Conservation (phyloP, 2,329 filamentous ascomycete genomes). For the Hypomyces perniciosus region DNA sequence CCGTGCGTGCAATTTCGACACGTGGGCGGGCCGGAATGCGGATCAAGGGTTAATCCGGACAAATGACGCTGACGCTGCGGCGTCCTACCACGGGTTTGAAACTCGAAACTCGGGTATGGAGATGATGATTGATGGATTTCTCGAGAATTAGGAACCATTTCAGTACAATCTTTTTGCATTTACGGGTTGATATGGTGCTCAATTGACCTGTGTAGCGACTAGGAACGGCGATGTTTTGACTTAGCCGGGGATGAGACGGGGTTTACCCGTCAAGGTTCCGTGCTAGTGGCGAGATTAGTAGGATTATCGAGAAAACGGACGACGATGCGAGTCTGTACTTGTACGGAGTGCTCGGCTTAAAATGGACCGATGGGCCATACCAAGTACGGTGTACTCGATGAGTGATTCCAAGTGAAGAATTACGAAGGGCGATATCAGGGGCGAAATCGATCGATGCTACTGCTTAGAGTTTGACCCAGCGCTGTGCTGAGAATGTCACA, state of each 20-base stretch:
- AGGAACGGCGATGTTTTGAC: slow-evolving; percentile 15
- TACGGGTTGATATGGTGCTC: not conserved
- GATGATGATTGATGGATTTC: not conserved
- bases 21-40: slow-evolving; percentile 4
- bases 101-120: not conserved
- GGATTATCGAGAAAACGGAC: not conserved
- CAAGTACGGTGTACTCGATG: too few relatives aligned
- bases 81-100: not conserved
- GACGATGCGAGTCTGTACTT: too few relatives aligned
- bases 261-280: slow-evolving; percentile 22
- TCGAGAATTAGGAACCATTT: not conserved
- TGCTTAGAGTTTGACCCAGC: too few relatives aligned
- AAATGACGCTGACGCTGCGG: not conserved
- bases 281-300: not conserved
- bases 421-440: too few relatives aligned
- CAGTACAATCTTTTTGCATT: not conserved
- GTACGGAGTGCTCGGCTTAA: too few relatives aligned
- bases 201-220: slow-evolving; percentile 1
- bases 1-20: slow-evolving; percentile 20
- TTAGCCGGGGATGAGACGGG: slow-evolving; percentile 25
- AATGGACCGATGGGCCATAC: too few relatives aligned
- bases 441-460: too few relatives aligned
- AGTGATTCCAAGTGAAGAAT: too few relatives aligned
- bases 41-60: slow-evolving; percentile 14
- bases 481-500: too few relatives aligned